phyloP scores from a whole-genome alignment of 2,329 filamentous ascomycete genomes.

The Pseudogymnoascus verrucosus region DNA sequence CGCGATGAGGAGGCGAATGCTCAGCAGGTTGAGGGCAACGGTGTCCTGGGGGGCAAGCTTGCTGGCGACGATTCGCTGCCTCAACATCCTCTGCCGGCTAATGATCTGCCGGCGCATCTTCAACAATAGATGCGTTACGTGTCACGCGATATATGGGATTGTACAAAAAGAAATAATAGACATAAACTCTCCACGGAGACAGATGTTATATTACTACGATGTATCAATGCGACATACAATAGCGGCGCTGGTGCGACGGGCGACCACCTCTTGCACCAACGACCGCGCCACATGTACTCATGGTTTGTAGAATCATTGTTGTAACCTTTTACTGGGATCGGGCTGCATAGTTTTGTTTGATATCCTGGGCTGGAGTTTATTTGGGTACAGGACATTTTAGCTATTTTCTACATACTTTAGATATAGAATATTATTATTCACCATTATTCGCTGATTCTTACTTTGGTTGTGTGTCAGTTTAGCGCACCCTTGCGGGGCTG shows the following conservation, averaged over 20 bases:
- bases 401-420: neutral
- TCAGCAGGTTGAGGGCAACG: slow-evolving; percentile 3
- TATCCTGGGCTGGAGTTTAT: slow-evolving; percentile 6
- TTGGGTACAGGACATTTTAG: neutral
- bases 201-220: neutral
- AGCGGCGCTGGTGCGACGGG: neutral
- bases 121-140: neutral
- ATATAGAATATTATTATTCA: slow-evolving; percentile 2
- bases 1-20: neutral
- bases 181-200: neutral
- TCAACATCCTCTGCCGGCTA: neutral
- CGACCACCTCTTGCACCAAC: neutral
- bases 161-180: neutral
- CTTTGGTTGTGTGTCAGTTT: neutral
- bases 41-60: neutral
- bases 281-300: neutral
- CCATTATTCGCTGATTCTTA: neutral
- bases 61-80: neutral
- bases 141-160: neutral
- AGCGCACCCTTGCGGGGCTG: neutral
- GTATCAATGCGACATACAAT: neutral
- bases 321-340: neutral
- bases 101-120: neutral
- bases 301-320: neutral
- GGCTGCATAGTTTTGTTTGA: slow-evolving; percentile 4